Base-by-base conservation (phyloP, 805 yeast species). In the Myxozyma vanderwaltii region DNA sequence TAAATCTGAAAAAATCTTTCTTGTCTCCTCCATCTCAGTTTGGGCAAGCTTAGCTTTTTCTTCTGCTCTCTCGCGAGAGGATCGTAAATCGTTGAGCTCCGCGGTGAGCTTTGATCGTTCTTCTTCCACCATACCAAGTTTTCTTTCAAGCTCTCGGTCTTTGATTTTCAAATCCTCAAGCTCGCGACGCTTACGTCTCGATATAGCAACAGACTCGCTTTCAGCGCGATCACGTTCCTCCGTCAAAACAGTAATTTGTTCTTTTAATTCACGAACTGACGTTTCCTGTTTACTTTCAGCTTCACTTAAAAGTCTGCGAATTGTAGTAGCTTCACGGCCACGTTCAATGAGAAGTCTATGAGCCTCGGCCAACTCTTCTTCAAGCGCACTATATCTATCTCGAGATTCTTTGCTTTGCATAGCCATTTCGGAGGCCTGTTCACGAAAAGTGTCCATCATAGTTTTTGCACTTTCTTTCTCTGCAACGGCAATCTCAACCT, bases 311-410 rank as follows among this genome's bases (percentile, higher is more conserved):
- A 89, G 71, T 59, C 88, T 77, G 66, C 95, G 79, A 73, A 91
- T 82, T 0, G 89, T 84, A 1, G 85, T 77, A 0, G 89, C 79
- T 72, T 92, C 98, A 51, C 91, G 78, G 0, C 88, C 83, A 61
- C 96, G 81, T 68, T 91, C 96, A 68, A 86, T 94, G 1, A 91
- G 73, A 72, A 85, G 77, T 33, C 82, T 80, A 56, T 89, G 81
- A 3, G 88, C 77, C 58, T 91, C 97, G 10, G 81, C 76, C n/a
- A 92, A 74, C 69, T 91, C 97, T 57, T 90, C 96, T 65, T 88
- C 91, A 29, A 91, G 71, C 1, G 83, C 81, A 57, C 88, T 91
- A 23, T 82, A 77, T 63, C 82, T 80, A 54, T 77, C 77, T 44
- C 78, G 79, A 1, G 84, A 76, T 66, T 94, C 98, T 61, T 81